Percentiles rank a stretch among this genome's conserved stretches.
Conservation (phyloP, 345 rosid species). For the Salix dunnii region DNA sequence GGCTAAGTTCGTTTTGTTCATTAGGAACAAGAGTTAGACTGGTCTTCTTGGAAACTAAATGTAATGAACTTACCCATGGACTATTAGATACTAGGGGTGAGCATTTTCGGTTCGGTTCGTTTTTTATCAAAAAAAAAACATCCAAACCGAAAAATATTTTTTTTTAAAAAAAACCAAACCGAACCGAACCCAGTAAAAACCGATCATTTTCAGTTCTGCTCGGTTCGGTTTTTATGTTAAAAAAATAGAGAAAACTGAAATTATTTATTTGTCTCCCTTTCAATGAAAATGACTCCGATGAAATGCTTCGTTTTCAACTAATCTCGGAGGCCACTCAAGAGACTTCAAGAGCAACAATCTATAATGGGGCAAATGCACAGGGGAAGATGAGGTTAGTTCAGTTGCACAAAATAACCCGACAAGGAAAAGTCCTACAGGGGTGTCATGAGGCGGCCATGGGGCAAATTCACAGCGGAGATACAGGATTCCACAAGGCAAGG, state of each 20-base stretch:
- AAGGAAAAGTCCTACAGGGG: constrained; percentile 60
- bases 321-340: constrained; percentile 45
- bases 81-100: too few relatives aligned
- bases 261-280: constrained; percentile 47
- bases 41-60: too few relatives aligned
- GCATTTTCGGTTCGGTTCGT: too few relatives aligned
- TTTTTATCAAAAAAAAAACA: too few relatives aligned
- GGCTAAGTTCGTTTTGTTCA: too few relatives aligned
- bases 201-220: too few relatives aligned
- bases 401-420: constrained; percentile 20
- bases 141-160: too few relatives aligned
- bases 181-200: too few relatives aligned
- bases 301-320: constrained; percentile 74
- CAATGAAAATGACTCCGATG: constrained; percentile 87
- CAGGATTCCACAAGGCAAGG: constrained; percentile 70
- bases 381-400: constrained; percentile 52
- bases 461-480: constrained; percentile 75
- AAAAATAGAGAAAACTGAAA: too few relatives aligned
- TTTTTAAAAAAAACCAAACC: too few relatives aligned
- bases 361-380: constrained; percentile 7
- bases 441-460: constrained; percentile 76
- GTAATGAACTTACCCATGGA: too few relatives aligned
- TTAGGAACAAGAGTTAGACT: not conserved
- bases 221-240: too few relatives aligned
- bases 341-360: constrained; percentile 14